These are phyloP conservation scores for Salix udensis DNA, from an alignment of 345 rosid genomes.

Conservation along the genomic window DNA sequence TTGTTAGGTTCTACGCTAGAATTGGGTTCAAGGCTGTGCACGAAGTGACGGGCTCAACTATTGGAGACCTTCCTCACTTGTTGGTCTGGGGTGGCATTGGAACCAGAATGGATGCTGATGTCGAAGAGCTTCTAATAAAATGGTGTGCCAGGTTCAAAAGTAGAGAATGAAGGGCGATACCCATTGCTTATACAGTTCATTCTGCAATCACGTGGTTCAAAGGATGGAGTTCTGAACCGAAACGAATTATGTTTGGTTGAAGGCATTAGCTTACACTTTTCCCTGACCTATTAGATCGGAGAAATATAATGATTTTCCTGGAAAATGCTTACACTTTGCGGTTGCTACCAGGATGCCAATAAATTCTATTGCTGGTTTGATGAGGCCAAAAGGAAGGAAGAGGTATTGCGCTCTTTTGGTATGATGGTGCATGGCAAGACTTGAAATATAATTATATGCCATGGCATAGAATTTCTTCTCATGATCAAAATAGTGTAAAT, in stretches of 20 bases:
- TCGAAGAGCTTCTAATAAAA: slow-evolving; percentile 60
- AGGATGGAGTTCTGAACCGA: not conserved
- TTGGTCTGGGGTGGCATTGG: slow-evolving; percentile 92
- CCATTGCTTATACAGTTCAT: not conserved
- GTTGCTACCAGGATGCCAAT: not conserved
- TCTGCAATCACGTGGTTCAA: not conserved
- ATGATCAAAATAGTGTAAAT: not conserved
- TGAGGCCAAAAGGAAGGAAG: not conserved
- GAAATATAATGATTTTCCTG: not conserved
- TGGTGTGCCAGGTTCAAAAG: slow-evolving; percentile 65
- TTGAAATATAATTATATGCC: not conserved
- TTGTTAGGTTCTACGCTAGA: slow-evolving; percentile 79
- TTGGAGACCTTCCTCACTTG: slow-evolving; percentile 76
- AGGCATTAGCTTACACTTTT: not conserved
- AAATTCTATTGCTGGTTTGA: not conserved
- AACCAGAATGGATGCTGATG: slow-evolving; percentile 82
- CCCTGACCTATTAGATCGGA: not conserved
- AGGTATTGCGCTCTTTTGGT: not conserved
- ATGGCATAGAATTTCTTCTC: not conserved
- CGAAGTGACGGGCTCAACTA: slow-evolving; percentile 78
- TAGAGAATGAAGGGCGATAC: slow-evolving; percentile 3
- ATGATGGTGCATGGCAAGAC: not conserved
- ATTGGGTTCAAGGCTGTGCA: slow-evolving; percentile 66
- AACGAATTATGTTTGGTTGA: not conserved
- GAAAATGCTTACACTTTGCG: not conserved